Evolutionary conservation across 805 yeast species (phyloP).

Genomic region (Metschnikowia baotianmanensis): DNA sequence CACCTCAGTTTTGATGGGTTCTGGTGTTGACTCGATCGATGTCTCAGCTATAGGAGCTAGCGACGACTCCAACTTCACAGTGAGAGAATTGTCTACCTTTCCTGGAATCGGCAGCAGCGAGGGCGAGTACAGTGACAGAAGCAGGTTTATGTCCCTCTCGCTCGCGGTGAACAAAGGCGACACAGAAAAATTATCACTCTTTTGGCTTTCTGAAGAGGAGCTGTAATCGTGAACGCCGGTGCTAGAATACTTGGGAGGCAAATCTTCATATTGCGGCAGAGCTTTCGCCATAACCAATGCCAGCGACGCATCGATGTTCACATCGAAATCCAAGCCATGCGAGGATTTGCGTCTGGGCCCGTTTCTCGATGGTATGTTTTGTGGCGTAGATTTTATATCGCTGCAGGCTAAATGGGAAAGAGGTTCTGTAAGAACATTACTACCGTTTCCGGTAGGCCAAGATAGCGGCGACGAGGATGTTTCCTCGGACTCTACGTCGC

Average conservation of each 20-base stretch:
- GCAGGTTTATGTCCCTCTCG: conserved; percentile 36
- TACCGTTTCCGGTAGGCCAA: conserved; percentile 27
- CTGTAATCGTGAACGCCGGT: conserved; percentile 19
- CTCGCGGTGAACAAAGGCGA: conserved; percentile 38
- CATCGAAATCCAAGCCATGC: conserved; percentile 22
- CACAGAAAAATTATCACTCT: conserved; percentile 29
- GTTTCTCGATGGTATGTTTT: conserved; percentile 12
- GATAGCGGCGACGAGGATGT: conserved; percentile 42
- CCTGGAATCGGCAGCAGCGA: conserved; percentile 14
- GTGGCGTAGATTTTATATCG: conserved; percentile 10
- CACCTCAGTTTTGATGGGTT: conserved; percentile 9
- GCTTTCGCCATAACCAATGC: conserved; percentile 33
- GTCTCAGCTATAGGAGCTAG: conserved; percentile 25
- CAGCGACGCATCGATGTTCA: conserved; percentile 48
- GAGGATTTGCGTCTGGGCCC: conserved; percentile 12
- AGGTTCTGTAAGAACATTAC: conserved; percentile 9
- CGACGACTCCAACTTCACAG: conserved; percentile 11
- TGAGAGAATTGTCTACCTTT: conserved; percentile 7
- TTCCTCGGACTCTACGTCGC: conserved; percentile 43
- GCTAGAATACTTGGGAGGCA: conserved; percentile 7
- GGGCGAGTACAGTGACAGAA: conserved; percentile 34
- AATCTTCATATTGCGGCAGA: conserved; percentile 5
- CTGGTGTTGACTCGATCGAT: conserved; percentile 20
- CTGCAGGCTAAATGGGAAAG: conserved; percentile 3
- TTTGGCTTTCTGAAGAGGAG: conserved; percentile 44